Base-by-base conservation (phyloP, 805 yeast species). In the Cyberlindnera maritima region DNA sequence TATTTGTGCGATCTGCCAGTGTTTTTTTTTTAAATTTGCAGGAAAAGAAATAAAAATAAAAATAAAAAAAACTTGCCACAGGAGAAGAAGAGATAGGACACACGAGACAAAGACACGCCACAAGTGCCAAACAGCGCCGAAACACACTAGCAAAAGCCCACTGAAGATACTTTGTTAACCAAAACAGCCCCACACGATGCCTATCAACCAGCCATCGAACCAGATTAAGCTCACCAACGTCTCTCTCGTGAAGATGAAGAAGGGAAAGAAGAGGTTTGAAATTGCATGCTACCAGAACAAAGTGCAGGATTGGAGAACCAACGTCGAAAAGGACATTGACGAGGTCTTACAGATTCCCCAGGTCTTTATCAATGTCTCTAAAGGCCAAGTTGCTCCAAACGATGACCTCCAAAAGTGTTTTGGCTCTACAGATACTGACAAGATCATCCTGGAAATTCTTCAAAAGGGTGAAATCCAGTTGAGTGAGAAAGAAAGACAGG, bases 271-370 rank as follows among this genome's bases (percentile, higher is more conserved):
- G 66, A 73, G 97, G 54, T 94, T 90, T 58, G 99, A 94, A 66
- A 78, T 94, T 38, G 98, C 98, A 0, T 94, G 99, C 62, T 94
- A 94, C 65, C 96, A 88, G 61, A 94, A 94, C 60, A 94, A 94
- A 62, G 97, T 94, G 5, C 98, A 92, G 64, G 99, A 94, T 65
- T 94, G 90, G 81, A 75, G 97, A 57, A 77, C 79, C 51, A 87
- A 85, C 48, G 81, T 88, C 63, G 99, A 94, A 61, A 92, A 88
- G 56, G 97, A 94, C 63, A 65, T 94, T 9, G 98, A 94, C 68
- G 99, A 94, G 62, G 99, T 94, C 2, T 71, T 94, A 32, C 99
- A 94, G 64, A 89, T 94, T 44, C 96, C 90, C n/a, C 96, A 87
- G 64, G 96, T 94, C 1, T 94, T 94, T 60, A 64, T 81, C 31